phyloP scores from a whole-genome alignment of 768 basidiomycete genomes.

The Tylopilus vinaceipallidus region DNA sequence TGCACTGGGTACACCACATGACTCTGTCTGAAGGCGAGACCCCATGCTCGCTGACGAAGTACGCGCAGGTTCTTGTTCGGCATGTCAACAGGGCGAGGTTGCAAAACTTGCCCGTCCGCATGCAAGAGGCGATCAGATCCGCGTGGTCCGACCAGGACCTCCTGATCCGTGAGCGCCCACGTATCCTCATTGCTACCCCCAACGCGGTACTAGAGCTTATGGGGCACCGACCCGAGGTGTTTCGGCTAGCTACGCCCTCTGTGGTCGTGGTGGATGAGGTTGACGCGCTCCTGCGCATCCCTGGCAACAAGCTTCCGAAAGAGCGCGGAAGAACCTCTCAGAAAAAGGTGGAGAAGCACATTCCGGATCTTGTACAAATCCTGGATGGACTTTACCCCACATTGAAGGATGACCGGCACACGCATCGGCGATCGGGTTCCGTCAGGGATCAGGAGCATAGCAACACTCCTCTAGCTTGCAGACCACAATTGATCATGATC shows the following conservation, averaged over 20 bases:
- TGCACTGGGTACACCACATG: constrained; percentile 62
- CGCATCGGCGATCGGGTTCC: background rate
- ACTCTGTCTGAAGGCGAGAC: constrained; percentile 31
- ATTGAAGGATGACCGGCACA: constrained; percentile 18
- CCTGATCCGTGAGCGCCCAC: constrained; percentile 49
- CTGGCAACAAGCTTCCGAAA: constrained; percentile 37
- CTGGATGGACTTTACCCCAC: constrained; percentile 54
- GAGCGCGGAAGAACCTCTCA: constrained; percentile 36
- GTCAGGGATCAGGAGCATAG: constrained; percentile 8
- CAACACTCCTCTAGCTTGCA: constrained; percentile 13
- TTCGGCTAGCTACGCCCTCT: constrained; percentile 48
- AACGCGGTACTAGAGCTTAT: constrained; percentile 62
- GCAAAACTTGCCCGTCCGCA: constrained; percentile 22
- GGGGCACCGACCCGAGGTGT: constrained; percentile 38
- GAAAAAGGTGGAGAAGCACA: constrained; percentile 49
- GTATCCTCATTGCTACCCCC: constrained; percentile 71
- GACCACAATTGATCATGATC: constrained; percentile 62
- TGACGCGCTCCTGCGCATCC: constrained; percentile 64
- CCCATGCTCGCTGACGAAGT: constrained; percentile 37
- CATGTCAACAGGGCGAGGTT: constrained; percentile 33
- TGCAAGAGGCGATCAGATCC: constrained; percentile 29
- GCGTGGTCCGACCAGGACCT: constrained; percentile 32
- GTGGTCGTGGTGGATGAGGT: constrained; percentile 74
- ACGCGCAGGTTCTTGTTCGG: constrained; percentile 64
- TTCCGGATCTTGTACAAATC: constrained; percentile 55